Base-by-base conservation (phyloP, 768 basidiomycete species). In the Lentinula sp. region DNA sequence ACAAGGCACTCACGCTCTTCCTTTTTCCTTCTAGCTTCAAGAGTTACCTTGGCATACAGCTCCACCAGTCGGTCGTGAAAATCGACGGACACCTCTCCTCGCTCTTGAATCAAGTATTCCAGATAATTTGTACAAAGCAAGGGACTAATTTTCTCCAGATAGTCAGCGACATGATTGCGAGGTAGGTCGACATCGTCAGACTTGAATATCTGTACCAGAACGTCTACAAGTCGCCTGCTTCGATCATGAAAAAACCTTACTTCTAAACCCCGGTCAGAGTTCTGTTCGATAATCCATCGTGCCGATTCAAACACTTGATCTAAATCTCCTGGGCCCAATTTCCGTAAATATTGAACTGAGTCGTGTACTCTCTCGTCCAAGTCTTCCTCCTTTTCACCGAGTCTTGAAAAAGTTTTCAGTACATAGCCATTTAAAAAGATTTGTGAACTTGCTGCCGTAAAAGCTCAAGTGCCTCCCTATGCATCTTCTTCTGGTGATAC, bases 401-500 rank as follows among this genome's bases (percentile, higher is more conserved):
- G 76, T 61, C 96, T 98, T 63, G n/a, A 43, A 39, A 39, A 23
- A 23, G 20, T 41, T 28, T 28, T 37, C 50, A 57, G 39, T 33
- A n/a, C 43, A 39, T 15, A 2, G 7, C 28, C 10, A 42, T 37
- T n/a, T 41, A 33, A 41, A 50, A 4, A 46, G 16, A 12, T 73
- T 91, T 65, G 2, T 10, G 7, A 23, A 56, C 55, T 10, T 64
- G 97, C 96, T 92, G 84, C 69, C 84, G 82, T n/a, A 99, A 79
- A 37, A 98, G 79, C 33, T 82, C 76, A 64, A 99, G 73, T 0
- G 96, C 95, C 70, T 95, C 90, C 0, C 79, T 79, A 66, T 99
- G 97, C 93, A 96, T 97, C 76, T 91, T 90, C 79, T 95, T 95
- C 39, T 93, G 94, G 65, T 93, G 85, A 69, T 98, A 99, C 35